Conservation (phyloP, 2,329 filamentous ascomycete genomes). For the Scleromitrula shiraiana region DNA sequence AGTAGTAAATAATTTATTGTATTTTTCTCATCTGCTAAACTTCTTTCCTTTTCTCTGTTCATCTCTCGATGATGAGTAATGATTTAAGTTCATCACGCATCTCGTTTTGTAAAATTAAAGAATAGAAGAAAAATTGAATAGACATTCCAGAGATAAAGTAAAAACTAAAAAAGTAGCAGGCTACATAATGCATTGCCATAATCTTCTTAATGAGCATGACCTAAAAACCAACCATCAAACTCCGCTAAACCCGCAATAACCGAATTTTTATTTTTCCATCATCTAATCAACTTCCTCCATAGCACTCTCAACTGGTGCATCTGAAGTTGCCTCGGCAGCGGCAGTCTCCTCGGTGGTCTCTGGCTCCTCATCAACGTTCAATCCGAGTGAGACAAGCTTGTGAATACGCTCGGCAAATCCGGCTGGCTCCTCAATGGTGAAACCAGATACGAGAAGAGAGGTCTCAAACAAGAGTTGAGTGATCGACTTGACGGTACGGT, state of each 20-base stretch:
- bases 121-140: not conserved
- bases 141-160: slow-evolving; percentile 1
- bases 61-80: too few species aligned
- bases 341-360: slow-evolving; percentile 60
- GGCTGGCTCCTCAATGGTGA: slow-evolving; percentile 98
- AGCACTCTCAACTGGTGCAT: slow-evolving; percentile 60
- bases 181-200: slow-evolving; percentile 4
- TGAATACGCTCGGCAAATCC: slow-evolving; percentile 98
- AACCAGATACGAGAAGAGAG: slow-evolving; percentile 94
- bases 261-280: slow-evolving; percentile 12
- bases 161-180: slow-evolving; percentile 4
- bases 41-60: too few species aligned
- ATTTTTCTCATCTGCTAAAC: too few species aligned
- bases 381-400: slow-evolving; percentile 95
- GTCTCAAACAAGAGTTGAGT: slow-evolving; percentile 98
- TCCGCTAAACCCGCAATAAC: slow-evolving; percentile 21
- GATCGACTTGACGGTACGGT: slow-evolving; percentile 98
- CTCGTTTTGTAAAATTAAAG: slow-evolving; percentile 2
- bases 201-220: slow-evolving; percentile 10
- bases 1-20: too few species aligned
- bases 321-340: slow-evolving; percentile 49
- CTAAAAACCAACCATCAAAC: slow-evolving; percentile 26
- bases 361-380: slow-evolving; percentile 93
- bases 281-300: slow-evolving; percentile 99
- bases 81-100: slow-evolving; percentile 7